phyloP scores from a whole-genome alignment of 2,329 filamentous ascomycete species.

The Aspergillus piperis region DNA sequence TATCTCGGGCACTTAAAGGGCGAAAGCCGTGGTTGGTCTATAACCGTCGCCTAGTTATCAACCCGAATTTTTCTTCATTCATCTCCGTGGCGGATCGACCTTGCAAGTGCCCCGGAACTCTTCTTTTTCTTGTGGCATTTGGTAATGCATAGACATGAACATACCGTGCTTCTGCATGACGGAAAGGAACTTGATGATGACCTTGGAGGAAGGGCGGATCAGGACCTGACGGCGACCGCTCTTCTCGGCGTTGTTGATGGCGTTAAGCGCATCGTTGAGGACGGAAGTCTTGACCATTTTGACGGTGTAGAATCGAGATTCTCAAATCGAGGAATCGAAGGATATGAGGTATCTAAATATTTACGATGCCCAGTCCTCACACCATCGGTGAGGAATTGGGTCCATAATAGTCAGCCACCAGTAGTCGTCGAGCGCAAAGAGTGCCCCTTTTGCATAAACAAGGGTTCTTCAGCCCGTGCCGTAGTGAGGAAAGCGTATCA shows the following conservation, averaged over 20 bases:
- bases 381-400: slow-evolving; percentile 13
- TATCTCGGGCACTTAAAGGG: slow-evolving; percentile 99
- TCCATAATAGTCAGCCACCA: slow-evolving; percentile 59
- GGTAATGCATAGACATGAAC: slow-evolving; percentile 44
- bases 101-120: not conserved
- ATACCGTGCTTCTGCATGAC: slow-evolving; percentile 99
- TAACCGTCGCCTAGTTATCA: slow-evolving; percentile 99
- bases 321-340: slow-evolving; percentile 48
- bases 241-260: slow-evolving; percentile 99
- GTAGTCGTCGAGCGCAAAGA: slow-evolving; percentile 67
- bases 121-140: not conserved
- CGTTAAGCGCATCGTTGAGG: slow-evolving; percentile 98
- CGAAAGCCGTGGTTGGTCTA: slow-evolving; percentile 80
- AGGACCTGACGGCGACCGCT: slow-evolving; percentile 98
- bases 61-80: slow-evolving; percentile 66
- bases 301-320: slow-evolving; percentile 60
- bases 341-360: slow-evolving; percentile 41
- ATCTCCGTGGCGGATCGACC: not conserved
- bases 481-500: slow-evolving; percentile 48
- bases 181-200: slow-evolving; percentile 98
- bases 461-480: slow-evolving; percentile 70
- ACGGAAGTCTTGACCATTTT: slow-evolving; percentile 99
- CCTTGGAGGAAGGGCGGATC: slow-evolving; percentile 98
- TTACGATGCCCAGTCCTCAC: slow-evolving; percentile 3
- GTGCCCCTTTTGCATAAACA: slow-evolving; percentile 56